A percentile compares a stretch with the other conserved stretches of the same genome.
phyloP scores from a whole-genome alignment of 2,329 filamentous ascomycete species.

The Pseudogymnoascus sp. region DNA sequence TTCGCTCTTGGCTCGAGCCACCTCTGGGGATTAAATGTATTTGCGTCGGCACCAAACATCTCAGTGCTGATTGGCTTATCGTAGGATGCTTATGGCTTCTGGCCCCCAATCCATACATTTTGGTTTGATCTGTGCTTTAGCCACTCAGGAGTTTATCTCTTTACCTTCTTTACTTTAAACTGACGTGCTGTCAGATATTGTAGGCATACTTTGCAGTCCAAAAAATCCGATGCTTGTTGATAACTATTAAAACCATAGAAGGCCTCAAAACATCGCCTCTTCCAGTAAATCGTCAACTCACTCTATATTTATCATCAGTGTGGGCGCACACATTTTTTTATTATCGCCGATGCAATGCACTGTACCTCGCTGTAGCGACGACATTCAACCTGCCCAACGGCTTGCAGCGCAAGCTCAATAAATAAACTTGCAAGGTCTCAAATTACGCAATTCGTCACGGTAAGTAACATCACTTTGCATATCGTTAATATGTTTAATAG shows the following conservation, averaged over 20 bases:
- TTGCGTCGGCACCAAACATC: constrained; percentile 29
- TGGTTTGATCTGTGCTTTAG: not conserved
- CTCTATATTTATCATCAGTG: not conserved
- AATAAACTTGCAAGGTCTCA: not conserved
- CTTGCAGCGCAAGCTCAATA: not conserved
- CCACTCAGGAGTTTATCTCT: not conserved
- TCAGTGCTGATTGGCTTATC: constrained; percentile 12
- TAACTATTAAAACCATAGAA: too few relatives aligned
- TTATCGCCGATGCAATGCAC: not conserved
- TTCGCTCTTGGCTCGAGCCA: constrained; percentile 26
- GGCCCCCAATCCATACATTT: not conserved
- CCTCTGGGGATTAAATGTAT: constrained; percentile 29
- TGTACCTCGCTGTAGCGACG: not conserved
- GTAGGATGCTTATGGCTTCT: not conserved
- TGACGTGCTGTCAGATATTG: not conserved
- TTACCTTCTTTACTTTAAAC: not conserved
- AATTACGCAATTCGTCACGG: not conserved
- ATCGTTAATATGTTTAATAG: not conserved
- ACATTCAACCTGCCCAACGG: not conserved
- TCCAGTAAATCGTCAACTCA: not conserved
- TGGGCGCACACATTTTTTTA: not conserved
- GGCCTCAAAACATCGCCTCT: not conserved
- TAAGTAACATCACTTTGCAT: not conserved
- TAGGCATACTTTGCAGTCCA: not conserved
- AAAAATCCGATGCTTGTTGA: not conserved